Conservation (phyloP, 1,284 basidiomycete species). For the Trichosporon sp. region DNA sequence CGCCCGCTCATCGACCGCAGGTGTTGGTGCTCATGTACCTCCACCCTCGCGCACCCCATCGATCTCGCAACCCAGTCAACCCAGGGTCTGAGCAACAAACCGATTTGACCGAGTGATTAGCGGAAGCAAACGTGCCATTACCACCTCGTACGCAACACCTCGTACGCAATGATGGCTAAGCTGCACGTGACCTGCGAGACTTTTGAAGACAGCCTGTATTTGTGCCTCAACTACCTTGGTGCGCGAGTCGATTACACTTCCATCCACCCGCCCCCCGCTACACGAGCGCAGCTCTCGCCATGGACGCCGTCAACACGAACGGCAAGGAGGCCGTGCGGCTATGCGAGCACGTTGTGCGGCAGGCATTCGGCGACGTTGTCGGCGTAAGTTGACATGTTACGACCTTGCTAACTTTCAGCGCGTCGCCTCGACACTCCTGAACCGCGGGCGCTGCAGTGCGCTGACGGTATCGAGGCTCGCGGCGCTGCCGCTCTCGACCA, state of each 20-base stretch:
- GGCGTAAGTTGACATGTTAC: slow-evolving; percentile 39
- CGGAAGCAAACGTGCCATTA: not conserved
- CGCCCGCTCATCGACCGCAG: not conserved
- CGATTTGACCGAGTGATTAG: not conserved
- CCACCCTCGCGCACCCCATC: not conserved
- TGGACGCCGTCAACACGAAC: slow-evolving; percentile 36
- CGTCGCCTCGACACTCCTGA: slow-evolving; percentile 78
- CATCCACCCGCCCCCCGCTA: not conserved
- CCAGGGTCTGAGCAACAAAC: not conserved
- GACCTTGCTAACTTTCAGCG: slow-evolving; percentile 59
- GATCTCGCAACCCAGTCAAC: not conserved
- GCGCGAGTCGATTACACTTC: not conserved
- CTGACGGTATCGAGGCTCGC: slow-evolving; percentile 64
- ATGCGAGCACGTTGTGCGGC: slow-evolving; percentile 54
- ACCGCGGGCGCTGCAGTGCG: slow-evolving; percentile 77
- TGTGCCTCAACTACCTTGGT: not conserved
- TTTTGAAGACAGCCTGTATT: slow-evolving; percentile 1
- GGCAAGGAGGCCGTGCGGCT: slow-evolving; percentile 58
- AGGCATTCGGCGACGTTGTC: slow-evolving; percentile 54
- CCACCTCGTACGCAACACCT: not conserved
- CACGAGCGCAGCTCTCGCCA: slow-evolving; percentile 15
- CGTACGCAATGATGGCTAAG: not conserved
- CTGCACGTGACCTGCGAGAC: slow-evolving; percentile 7
- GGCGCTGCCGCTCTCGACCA: slow-evolving; percentile 67
- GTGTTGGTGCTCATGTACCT: not conserved